phyloP scores from a whole-genome alignment of 768 basidiomycete genomes.

The Lyophyllum shimeji region DNA sequence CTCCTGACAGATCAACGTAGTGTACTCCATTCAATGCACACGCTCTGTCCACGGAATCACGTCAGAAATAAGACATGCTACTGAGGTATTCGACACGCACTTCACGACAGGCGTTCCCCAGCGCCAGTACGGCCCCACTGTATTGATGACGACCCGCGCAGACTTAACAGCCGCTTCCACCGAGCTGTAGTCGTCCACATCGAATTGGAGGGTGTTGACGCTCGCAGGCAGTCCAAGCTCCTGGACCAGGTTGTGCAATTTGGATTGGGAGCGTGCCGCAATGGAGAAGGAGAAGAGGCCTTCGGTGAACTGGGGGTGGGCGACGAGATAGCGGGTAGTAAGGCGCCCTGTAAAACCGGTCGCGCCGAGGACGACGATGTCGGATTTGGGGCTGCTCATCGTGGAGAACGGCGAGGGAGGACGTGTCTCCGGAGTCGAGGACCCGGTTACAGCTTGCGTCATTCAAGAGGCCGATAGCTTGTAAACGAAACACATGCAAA shows the following conservation, averaged over 20 bases:
- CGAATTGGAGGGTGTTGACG: conserved; percentile 51
- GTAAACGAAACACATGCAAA: conserved; percentile 12
- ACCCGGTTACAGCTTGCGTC: not conserved
- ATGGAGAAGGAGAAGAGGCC: conserved; percentile 63
- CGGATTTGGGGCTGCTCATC: conserved; percentile 30
- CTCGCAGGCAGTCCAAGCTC: conserved; percentile 44
- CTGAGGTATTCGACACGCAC: conserved; percentile 33
- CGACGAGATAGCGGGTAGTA: conserved; percentile 62
- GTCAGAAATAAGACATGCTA: not conserved
- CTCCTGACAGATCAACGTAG: conserved; percentile 85
- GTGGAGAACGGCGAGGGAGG: not conserved
- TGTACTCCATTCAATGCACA: conserved; percentile 76
- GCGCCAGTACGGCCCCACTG: conserved; percentile 72
- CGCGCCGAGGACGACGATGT: conserved; percentile 72
- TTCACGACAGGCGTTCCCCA: conserved; percentile 74
- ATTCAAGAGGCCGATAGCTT: not conserved
- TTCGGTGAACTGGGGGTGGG: conserved; percentile 52
- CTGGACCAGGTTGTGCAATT: conserved; percentile 52
- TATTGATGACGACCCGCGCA: conserved; percentile 71
- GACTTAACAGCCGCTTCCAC: conserved; percentile 57
- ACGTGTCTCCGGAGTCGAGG: not conserved
- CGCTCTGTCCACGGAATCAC: conserved; percentile 38
- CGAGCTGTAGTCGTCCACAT: conserved; percentile 53
- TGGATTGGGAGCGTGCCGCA: conserved; percentile 65
- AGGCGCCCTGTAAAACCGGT: conserved; percentile 78